Base-by-base conservation (phyloP, 352 stramenopile species). In the Phytophthora brassicae region DNA sequence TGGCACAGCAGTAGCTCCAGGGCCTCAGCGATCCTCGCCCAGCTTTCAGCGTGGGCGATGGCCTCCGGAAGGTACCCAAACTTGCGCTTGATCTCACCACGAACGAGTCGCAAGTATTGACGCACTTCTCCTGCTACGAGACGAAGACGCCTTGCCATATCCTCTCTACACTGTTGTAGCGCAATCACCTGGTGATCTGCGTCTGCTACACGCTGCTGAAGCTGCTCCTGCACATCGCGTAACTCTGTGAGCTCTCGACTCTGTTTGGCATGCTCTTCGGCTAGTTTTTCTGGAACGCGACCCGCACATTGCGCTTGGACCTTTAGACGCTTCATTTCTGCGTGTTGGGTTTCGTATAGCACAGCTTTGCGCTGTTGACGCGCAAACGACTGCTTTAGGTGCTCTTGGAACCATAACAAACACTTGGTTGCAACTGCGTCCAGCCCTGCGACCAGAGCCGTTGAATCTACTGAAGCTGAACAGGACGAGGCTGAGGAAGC, bases 31-130 rank as follows among this genome's bases (percentile, higher is more conserved):
- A 91, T 86, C 28, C 68, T 66, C 16, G 70, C 39, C 81, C 81
- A 93, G 57, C 61, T 78, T 20, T 88, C 72, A 14, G 75, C 66
- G 55, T 90, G 79, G 0, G 80, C 68, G 50, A 93, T 90, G 13
- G 81, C 70, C n/a, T 91, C 81, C 6, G 81, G 84, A n/a, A 91
- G 56, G 57, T 91, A 89, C 12, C 81, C 81, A 45, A 91, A 93
- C 50, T 91, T 90, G 44, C 78, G 78, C 58, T 87, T 86, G 65
- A 89, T 89, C 63, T 91, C 81, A n/a, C 61, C 56, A 8, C 82
- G 78, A 47, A 90, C 79, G 38, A 89, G 60, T 23, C 81, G 74
- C 58, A 91, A 56, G 35, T 89, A 90, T 55, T 90, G 80, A 20
- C 77, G 80, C 36, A 91, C 71, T 47, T 91, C 79, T 3, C 66